Conservation (phyloP, 2,329 filamentous ascomycete species). For the Pseudogymnoascus sp. region DNA sequence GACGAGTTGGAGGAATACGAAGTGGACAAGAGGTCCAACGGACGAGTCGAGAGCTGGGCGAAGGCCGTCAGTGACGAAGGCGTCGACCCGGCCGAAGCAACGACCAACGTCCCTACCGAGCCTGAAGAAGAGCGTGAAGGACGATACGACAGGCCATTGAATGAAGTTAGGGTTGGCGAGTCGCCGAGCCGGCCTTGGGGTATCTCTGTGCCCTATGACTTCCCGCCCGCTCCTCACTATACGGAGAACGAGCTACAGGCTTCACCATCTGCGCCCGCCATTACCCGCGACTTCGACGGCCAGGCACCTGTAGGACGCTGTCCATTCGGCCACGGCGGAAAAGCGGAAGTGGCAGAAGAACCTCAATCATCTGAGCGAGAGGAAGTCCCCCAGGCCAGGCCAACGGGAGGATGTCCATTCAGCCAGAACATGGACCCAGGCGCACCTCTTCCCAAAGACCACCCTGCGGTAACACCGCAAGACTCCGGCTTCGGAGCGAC, state of each 20-base stretch:
- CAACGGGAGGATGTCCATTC: constrained; percentile 23
- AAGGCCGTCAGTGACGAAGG: constrained; percentile 60
- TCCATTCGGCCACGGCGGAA: constrained; percentile 40
- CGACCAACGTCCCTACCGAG: constrained; percentile 29
- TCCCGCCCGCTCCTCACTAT: constrained; percentile 28
- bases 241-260: constrained; percentile 35
- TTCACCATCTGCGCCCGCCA: constrained; percentile 49
- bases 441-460: not conserved
- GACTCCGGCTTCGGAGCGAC: not conserved
- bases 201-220: constrained; percentile 66
- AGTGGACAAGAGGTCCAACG: constrained; percentile 49
- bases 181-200: constrained; percentile 92
- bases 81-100: constrained; percentile 33
- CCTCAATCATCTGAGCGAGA: not conserved
- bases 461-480: constrained; percentile 9
- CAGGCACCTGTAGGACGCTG: constrained; percentile 41
- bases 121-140: constrained; percentile 54
- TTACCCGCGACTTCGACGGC: constrained; percentile 21
- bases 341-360: constrained; percentile 12
- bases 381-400: constrained; percentile 11
- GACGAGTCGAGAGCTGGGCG: constrained; percentile 81
- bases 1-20: constrained; percentile 35
- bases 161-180: constrained; percentile 88
- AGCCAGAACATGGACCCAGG: constrained; percentile 32
- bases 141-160: constrained; percentile 76